phyloP scores from a whole-genome alignment of 441 rosid species.

The Pelargonium australe region DNA sequence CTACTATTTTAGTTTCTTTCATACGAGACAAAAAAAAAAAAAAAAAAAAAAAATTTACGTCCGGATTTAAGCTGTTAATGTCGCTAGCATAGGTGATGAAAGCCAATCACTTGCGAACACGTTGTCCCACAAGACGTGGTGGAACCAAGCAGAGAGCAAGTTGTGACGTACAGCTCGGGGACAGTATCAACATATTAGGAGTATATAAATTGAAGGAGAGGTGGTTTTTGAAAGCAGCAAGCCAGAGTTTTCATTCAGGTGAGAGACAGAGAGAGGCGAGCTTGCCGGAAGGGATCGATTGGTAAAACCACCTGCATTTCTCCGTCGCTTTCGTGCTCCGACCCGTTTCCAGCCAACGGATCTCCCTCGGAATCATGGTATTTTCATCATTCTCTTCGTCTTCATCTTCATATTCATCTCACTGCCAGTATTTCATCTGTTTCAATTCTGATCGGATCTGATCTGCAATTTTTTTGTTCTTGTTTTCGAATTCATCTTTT shows the following conservation, averaged over 20 bases:
- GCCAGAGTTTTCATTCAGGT: not conserved
- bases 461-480: too few relatives aligned
- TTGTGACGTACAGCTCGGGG: conserved; percentile 25
- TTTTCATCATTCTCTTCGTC: not conserved
- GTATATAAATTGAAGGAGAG: not conserved
- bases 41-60: too few relatives aligned
- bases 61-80: too few relatives aligned
- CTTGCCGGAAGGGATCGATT: not conserved
- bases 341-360: not conserved
- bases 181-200: not conserved
- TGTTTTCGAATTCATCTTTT: not conserved
- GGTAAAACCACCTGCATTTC: conserved; percentile 2
- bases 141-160: conserved; percentile 21
- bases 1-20: too few relatives aligned
- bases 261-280: not conserved
- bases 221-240: not conserved
- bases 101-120: conserved; percentile 17
- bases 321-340: not conserved
- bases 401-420: too few relatives aligned
- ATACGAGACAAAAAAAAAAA: too few relatives aligned
- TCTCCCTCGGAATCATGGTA: not conserved
- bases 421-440: not conserved
- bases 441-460: not conserved
- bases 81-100: not conserved
- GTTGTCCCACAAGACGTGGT: conserved; percentile 6